Conservation (phyloP, 306 rosid genomes). For the Rosa lucieae region DNA sequence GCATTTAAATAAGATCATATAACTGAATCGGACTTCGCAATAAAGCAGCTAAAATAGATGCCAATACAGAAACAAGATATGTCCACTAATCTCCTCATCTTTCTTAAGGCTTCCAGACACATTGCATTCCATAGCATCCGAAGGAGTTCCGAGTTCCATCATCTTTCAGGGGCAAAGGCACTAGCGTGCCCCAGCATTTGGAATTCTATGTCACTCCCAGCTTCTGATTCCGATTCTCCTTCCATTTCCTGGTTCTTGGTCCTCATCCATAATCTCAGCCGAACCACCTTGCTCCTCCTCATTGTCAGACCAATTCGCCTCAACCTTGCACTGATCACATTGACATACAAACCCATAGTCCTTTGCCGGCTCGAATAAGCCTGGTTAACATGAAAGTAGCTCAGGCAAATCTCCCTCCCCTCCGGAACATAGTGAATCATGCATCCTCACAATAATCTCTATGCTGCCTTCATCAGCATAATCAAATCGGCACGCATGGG, state of each 20-base stretch:
- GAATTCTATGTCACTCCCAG: slow-evolving; percentile 11
- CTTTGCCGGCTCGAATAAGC: slow-evolving; percentile 62
- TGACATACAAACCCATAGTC: slow-evolving; percentile 75
- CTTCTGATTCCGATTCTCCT: slow-evolving; percentile 2
- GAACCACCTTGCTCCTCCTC: slow-evolving; percentile 32
- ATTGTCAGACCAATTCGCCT: slow-evolving; percentile 69
- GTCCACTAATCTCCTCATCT: slow-evolving; percentile 28
- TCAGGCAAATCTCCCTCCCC: slow-evolving; percentile 82
- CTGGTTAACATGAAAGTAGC: slow-evolving; percentile 76
- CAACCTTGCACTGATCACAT: slow-evolving; percentile 78
- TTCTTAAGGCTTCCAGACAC: slow-evolving; percentile 59
- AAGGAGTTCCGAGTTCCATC: slow-evolving; percentile 24
- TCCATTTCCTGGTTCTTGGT: slow-evolving; percentile 18
- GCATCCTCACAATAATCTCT: slow-evolving; percentile 63
- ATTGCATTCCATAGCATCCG: slow-evolving; percentile 67
- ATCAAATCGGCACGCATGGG: slow-evolving; percentile 90
- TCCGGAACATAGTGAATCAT: slow-evolving; percentile 67
- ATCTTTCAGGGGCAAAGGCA: slow-evolving; percentile 58
- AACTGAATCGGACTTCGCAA: background rate
- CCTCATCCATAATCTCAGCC: slow-evolving; percentile 38
- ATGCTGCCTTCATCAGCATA: slow-evolving; percentile 57
- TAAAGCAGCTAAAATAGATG: background rate
- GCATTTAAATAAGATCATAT: background rate
- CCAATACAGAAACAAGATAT: background rate
- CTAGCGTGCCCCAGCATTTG: slow-evolving; percentile 73